A percentile compares a stretch with the other conserved stretches of the same genome.
These are phyloP conservation scores for Capronia americana DNA, from an alignment of 2,329 filamentous ascomycete genomes.

Conservation along the genomic window DNA sequence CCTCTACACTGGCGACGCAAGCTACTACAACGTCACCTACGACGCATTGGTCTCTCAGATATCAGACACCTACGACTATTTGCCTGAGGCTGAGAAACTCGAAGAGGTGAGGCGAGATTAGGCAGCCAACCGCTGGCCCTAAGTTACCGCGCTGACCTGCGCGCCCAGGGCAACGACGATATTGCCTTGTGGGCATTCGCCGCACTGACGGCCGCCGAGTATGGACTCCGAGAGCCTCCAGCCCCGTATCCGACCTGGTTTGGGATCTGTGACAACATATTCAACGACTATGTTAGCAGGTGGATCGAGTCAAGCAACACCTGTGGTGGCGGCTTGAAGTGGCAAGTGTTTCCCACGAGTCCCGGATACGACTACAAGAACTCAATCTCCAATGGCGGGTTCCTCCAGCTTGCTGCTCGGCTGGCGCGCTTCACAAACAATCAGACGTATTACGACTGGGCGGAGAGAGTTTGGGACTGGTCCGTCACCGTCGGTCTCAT, in stretches of 20 bases:
- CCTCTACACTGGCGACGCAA: slow-evolving; percentile 66
- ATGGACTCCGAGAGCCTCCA: slow-evolving; percentile 65
- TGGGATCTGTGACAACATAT: slow-evolving; percentile 72
- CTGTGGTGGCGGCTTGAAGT: slow-evolving; percentile 77
- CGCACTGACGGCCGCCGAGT: slow-evolving; percentile 70
- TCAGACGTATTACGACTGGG: slow-evolving; percentile 77
- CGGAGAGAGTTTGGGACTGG: slow-evolving; percentile 66
- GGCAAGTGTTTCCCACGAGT: slow-evolving; percentile 83
- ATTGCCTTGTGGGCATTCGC: slow-evolving; percentile 74
- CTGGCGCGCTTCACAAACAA: slow-evolving; percentile 80
- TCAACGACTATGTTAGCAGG: slow-evolving; percentile 70
- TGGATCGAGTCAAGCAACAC: slow-evolving; percentile 66
- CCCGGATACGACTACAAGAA: slow-evolving; percentile 67
- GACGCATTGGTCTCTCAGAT: slow-evolving; percentile 66
- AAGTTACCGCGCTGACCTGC: background rate
- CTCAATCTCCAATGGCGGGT: slow-evolving; percentile 61
- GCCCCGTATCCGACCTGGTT: slow-evolving; percentile 47
- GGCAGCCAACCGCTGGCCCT: background rate
- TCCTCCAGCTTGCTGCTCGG: slow-evolving; percentile 67
- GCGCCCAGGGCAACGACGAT: slow-evolving; percentile 64
- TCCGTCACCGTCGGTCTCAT: slow-evolving; percentile 62
- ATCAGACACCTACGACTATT: slow-evolving; percentile 65
- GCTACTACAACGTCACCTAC: slow-evolving; percentile 65
- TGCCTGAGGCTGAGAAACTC: slow-evolving; percentile 54
- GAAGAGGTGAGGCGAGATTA: slow-evolving; percentile 21